Conservation (phyloP, 2,329 filamentous ascomycete genomes). For the Fusarium sp. region DNA sequence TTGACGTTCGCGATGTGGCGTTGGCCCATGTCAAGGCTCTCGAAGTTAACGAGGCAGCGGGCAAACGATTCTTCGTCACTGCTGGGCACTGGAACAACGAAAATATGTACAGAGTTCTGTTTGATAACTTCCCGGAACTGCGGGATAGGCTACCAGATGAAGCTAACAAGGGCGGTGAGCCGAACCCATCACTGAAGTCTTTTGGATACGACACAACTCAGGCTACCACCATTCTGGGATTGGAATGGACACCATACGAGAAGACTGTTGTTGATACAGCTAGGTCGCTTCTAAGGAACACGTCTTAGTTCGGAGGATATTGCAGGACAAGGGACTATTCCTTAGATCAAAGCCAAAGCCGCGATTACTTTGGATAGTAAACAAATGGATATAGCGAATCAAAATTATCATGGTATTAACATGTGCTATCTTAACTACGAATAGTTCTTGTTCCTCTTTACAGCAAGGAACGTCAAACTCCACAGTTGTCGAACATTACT, state of each 20-base stretch:
- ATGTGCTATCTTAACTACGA: not conserved
- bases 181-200: no score
- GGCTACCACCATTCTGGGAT: no score
- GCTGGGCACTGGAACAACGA: not conserved
- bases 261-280: no score
- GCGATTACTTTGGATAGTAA: no score
- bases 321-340: no score
- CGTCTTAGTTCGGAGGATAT: no score
- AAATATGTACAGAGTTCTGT: not conserved
- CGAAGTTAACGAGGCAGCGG: not conserved
- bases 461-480: constrained; percentile 41
- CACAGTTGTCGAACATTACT: constrained; percentile 42
- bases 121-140: not conserved
- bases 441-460: constrained; percentile 22
- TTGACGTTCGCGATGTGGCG: not conserved
- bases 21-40: not conserved
- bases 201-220: no score
- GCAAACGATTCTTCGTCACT: not conserved
- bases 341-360: no score
- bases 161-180: not conserved
- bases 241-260: no score
- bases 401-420: no score
- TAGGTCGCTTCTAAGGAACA: no score
- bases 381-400: no score
- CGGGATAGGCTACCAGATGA: not conserved